phyloP scores from a whole-genome alignment of 108 stramenopile genomes.

The Chaetoceros tenuissimus region DNA sequence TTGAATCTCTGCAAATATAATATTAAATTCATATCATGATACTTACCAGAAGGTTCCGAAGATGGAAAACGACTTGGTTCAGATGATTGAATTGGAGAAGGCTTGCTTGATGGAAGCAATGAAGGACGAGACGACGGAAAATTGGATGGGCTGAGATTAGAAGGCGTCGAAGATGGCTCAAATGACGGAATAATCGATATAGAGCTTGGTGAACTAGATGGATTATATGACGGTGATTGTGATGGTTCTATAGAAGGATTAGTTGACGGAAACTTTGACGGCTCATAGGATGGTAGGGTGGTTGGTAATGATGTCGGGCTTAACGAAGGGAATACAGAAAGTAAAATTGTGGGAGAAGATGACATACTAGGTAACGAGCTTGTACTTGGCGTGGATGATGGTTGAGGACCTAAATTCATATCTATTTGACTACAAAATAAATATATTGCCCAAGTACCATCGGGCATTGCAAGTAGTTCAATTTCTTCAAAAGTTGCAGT shows the following conservation, averaged over 20 bases:
- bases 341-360: too few relatives aligned
- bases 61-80: neutral
- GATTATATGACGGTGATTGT: neutral
- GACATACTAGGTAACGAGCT: too few relatives aligned
- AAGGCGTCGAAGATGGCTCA: too few relatives aligned
- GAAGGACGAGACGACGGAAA: neutral
- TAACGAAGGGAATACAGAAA: too few relatives aligned
- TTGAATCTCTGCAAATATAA: too few relatives aligned
- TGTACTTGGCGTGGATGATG: neutral
- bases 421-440: neutral
- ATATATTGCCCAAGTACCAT: neutral
- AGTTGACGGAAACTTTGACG: neutral
- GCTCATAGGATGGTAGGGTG: neutral
- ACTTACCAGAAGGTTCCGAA: too few relatives aligned
- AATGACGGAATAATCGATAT: too few relatives aligned
- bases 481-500: neutral
- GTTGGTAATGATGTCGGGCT: neutral
- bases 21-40: too few relatives aligned
- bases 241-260: neutral
- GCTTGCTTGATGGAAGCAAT: neutral
- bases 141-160: too few relatives aligned
- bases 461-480: neutral
- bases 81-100: neutral
- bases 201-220: neutral
- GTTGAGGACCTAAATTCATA: neutral